Conservation (phyloP, 2,329 filamentous ascomycete species). For the Claviceps paspali region DNA sequence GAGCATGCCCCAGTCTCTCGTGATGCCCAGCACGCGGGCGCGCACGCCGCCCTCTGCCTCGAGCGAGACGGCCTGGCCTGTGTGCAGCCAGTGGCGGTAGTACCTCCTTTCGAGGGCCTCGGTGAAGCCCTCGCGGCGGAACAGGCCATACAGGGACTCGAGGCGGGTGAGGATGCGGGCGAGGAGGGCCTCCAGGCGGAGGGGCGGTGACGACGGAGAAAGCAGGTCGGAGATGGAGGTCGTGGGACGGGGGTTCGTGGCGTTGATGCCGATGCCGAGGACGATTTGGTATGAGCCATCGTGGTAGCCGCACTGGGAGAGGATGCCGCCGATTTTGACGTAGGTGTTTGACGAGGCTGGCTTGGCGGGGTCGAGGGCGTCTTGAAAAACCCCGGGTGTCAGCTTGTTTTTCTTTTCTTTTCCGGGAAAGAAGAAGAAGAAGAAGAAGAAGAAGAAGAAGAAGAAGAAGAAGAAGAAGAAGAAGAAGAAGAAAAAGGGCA, state of each 20-base stretch:
- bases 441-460: too few relatives aligned
- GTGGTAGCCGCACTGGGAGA: conserved; percentile 76
- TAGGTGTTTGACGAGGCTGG: conserved; percentile 37
- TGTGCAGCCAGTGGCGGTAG: conserved; percentile 77
- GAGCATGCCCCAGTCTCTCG: conserved; percentile 78
- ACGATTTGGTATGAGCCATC: conserved; percentile 69
- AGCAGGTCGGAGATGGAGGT: conserved; percentile 70
- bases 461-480: too few relatives aligned
- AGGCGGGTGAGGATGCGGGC: conserved; percentile 66
- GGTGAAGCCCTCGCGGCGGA: conserved; percentile 63
- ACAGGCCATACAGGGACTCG: conserved; percentile 61
- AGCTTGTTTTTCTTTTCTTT: background rate
- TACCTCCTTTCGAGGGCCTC: conserved; percentile 58
- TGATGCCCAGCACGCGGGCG: conserved; percentile 74
- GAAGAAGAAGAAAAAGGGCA: too few relatives aligned
- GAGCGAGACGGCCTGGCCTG: conserved; percentile 53
- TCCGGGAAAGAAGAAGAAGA: too few relatives aligned
- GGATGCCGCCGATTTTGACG: conserved; percentile 84
- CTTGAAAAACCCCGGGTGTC: conserved; percentile 16
- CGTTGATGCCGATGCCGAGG: conserved; percentile 75
- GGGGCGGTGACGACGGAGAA: conserved; percentile 30
- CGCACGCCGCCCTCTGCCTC: conserved; percentile 64
- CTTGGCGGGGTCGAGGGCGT: conserved; percentile 49
- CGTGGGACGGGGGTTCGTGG: conserved; percentile 69
- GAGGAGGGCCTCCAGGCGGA: conserved; percentile 65